Base-by-base conservation (phyloP, 2,329 filamentous ascomycete genomes). In the Claviceps pusilla region DNA sequence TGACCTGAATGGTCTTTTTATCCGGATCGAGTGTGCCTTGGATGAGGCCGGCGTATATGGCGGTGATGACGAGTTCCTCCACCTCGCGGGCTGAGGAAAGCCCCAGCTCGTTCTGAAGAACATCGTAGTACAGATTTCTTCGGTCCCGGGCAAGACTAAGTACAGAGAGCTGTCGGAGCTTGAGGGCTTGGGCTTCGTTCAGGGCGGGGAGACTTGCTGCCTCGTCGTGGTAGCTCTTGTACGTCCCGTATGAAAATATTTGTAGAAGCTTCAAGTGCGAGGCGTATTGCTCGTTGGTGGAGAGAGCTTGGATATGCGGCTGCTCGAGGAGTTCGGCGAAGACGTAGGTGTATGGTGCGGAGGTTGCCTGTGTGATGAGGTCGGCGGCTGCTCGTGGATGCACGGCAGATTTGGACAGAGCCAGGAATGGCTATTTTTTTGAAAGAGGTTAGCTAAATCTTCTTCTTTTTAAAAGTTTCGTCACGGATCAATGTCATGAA, bases 161-260 rank as follows among this genome's bases (percentile, higher is more conserved):
- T 57, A 98, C 81, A 24, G 89, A 89, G 43, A 98, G 84, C 65
- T 96, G 88, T 53, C 89, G 86, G 47, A 98, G 86, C 72, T 98
- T 98, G 59, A 83, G 78, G 47, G 76, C 72, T 72, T 98, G 93
- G 53, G 79, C 74, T 0, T 80, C 76, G 65, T 78, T 84, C 50
- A 98, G 80, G 7, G 75, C 58, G 2, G 91, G 93, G 3, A 96
- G 82, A 58, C 62, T 61, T 24, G 68, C 54, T n/a, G 69, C 66
- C 3, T 49, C 42, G 29, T 58, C 57, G 28, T 60, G 64, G 73
- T 95, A 96, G 61, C 84, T 80, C 56, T 79, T 73, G 75, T 89
- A 96, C 56, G 89, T 95, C 57, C 91, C 93, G 76, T 93, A 89
- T 56, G 89, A 87, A 71, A 98, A 98, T 63, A 94, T 84, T 69